Base-by-base conservation (phyloP, 1,139 yeast genomes). In the Blastobotrys malaysiensis region DNA sequence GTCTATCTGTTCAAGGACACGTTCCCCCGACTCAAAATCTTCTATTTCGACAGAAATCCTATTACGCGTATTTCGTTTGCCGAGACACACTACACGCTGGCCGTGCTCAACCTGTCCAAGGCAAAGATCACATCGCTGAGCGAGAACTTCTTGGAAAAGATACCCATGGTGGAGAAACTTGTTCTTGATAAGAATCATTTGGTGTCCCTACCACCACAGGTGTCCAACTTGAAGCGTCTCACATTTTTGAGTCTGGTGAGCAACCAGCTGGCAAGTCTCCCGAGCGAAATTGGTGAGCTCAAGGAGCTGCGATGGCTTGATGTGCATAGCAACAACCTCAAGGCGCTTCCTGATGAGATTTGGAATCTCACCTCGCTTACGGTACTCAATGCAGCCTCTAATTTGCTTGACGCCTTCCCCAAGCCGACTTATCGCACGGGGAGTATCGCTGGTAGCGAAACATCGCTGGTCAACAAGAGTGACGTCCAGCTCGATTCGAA, bases 141-240 rank as follows among this genome's bases (percentile, higher is more conserved):
- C 0, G 76, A 81, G 2, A 82, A 80, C 31, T 81, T 89, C 60
- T 76, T 89, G 48, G 73, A 77, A 14, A 80, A 77, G 61, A 76
- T 90, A 49, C 81, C 86, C 0, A 80, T 82, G 58, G 75, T 90
- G 53, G 96, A 88, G 65, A 86, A 82, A 58, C 73, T 93, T 59
- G 83, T 83, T 20, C 72, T 93, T 59, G 95, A 89, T 69, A 84
- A 86, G 63, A 93, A 93, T 66, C 96, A 88, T 67, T 77, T 93
- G 64, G 88, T 87, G 3, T 78, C 82, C 21, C 70, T 93, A 22
- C 97, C 99, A 0, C 76, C 79, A 2, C 86, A 84, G 55, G 77
- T 95, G 27, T 83, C 86, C 1, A 66, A 71, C 2, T 76, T 93
- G 62, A 72, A 74, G 24, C 81, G 77, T 55, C 73, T 93, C 62